These are phyloP conservation scores for Trichoderma brevicompactum DNA, from an alignment of 2,329 filamentous ascomycete genomes.

Conservation along the genomic window DNA sequence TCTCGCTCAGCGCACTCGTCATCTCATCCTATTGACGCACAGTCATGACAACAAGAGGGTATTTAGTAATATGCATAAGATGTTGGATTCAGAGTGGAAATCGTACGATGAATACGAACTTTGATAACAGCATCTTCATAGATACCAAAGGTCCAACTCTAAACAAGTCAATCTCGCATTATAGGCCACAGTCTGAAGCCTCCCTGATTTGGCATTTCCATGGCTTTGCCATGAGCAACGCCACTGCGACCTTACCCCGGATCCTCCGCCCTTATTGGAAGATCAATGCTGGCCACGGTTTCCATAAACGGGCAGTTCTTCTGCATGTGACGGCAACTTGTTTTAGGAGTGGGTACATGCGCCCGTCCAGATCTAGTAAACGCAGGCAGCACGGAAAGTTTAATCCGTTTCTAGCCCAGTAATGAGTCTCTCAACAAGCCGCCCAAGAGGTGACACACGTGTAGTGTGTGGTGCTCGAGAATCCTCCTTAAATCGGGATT, in stretches of 20 bases:
- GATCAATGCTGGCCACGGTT: neutral
- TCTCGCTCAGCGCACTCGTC: neutral
- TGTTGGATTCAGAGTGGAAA: too few relatives aligned
- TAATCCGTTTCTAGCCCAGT: conserved; percentile 13
- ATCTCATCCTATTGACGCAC: neutral
- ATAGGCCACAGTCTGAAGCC: neutral
- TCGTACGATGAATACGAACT: neutral
- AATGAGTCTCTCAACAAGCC: conserved; percentile 4
- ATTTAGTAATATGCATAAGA: neutral
- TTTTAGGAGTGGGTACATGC: conserved; percentile 7
- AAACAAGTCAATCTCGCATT: neutral
- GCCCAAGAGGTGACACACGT: conserved; percentile 1
- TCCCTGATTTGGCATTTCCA: neutral
- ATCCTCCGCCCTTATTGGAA: conserved; percentile 19
- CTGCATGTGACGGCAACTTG: conserved; percentile 18
- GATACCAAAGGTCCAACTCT: neutral
- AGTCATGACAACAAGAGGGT: neutral
- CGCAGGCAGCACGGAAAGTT: conserved; percentile 17
- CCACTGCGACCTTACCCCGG: neutral
- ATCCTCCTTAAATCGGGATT: neutral
- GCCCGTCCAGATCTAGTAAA: conserved; percentile 13
- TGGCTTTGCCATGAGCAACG: conserved; percentile 6
- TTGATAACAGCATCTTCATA: neutral
- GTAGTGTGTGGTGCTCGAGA: neutral
- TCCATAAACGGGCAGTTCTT: conserved; percentile 4